Evolutionary conservation across 208 protist species (phyloP), one percentile per base, ranked within the genome.

Genomic region (Acanthamoeba sp.): DNA sequence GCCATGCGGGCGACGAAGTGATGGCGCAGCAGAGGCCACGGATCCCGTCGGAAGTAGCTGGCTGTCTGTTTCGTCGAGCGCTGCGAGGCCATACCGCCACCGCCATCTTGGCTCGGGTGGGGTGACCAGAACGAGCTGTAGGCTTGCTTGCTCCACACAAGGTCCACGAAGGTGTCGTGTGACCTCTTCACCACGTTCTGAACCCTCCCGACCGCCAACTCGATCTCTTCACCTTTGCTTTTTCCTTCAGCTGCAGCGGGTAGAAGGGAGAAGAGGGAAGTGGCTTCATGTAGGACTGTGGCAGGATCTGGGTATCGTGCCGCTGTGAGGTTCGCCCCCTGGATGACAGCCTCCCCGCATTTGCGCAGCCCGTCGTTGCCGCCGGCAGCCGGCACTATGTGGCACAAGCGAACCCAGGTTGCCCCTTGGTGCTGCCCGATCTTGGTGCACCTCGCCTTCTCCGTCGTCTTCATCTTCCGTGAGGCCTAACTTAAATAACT

Each of bases 41-140:
- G 76, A 27, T 85, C 76, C 42, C 76, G 76, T 2, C 76, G 76
- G 42, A 85, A 85, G 76, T 48, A 85, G 42, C 76, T 85, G 2
- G 42, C 45, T 4, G 42, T n/a, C 76, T 85, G 76, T 42, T 57
- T 85, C 42, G 40, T 40, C 4, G 42, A 48, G 45, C 76, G 76
- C 36, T 22, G 18, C 20, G 76, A 22, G 2, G 29, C 76, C 16
- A 34, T 22, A 45, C 32, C 34, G 34, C 69, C 69, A 45, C 32
- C 34, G 69, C 69, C 69, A 34, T 1, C 29, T 7, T 32, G 32
- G n/a, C 32, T 45, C 36, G 42, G 27, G 18, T 85, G 42, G n/a
- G 76, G 76, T 24, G 45, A 48, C 76, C 76, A 85, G 45, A 85
- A 85, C 1, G 76, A 85, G 45, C 42, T 57, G 45, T 85, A 85